A percentile compares a stretch with the other conserved stretches of the same genome.
These are phyloP conservation scores for Ciborinia camelliae DNA, from an alignment of 2,329 filamentous ascomycete genomes.

Conservation along the genomic window DNA sequence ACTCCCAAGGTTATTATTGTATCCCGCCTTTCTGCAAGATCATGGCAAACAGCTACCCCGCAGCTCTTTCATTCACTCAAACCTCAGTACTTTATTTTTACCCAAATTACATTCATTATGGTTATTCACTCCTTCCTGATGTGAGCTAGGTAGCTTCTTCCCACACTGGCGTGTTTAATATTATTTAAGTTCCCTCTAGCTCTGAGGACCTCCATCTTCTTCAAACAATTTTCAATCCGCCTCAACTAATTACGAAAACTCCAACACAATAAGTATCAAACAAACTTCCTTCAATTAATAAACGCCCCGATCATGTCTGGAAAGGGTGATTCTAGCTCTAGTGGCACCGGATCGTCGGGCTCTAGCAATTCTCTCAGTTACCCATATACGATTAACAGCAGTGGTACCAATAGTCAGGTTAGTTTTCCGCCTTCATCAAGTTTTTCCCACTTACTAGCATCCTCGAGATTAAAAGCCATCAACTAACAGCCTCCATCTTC, in stretches of 20 bases:
- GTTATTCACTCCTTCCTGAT: too few species aligned
- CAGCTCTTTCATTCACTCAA: too few species aligned
- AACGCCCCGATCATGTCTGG: neutral
- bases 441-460: neutral
- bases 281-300: neutral
- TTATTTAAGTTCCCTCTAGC: neutral
- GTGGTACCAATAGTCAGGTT: constrained; percentile 62
- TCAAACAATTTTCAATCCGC: neutral
- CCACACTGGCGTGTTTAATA: too few species aligned
- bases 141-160: too few species aligned
- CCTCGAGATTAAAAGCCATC: neutral
- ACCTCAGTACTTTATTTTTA: too few species aligned
- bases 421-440: too few species aligned
- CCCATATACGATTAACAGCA: constrained; percentile 40
- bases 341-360: neutral
- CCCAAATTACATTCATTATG: too few species aligned
- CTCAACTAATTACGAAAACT: neutral
- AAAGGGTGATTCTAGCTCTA: neutral
- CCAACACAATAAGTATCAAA: neutral
- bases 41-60: too few species aligned
- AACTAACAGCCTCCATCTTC: neutral
- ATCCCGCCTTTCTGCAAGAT: too few species aligned
- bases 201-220: neutral
- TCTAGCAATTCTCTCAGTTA: neutral
- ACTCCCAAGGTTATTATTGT: too few species aligned